phyloP scores from a whole-genome alignment of 2,329 filamentous ascomycete species.

The Pseudogymnoascus sp. region DNA sequence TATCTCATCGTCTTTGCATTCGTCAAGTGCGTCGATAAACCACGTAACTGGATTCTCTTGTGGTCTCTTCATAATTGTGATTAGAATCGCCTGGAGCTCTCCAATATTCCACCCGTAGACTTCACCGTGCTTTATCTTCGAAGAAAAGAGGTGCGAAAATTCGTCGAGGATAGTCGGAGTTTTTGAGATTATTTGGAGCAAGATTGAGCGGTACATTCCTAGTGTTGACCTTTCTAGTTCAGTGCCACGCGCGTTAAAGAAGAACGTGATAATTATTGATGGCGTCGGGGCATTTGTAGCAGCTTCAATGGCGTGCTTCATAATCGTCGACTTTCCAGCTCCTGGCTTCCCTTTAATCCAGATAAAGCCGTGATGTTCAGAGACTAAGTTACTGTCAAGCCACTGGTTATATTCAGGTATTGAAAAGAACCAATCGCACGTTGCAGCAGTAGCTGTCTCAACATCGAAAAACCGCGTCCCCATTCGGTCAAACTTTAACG shows the following conservation, averaged over 20 bases:
- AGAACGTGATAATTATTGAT: constrained; percentile 28
- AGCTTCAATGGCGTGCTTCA: constrained; percentile 31
- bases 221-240: constrained; percentile 36
- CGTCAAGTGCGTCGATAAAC: constrained; percentile 41
- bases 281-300: constrained; percentile 11
- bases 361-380: constrained; percentile 34
- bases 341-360: constrained; percentile 44
- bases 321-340: constrained; percentile 39
- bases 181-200: constrained; percentile 37
- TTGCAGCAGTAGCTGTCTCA: constrained; percentile 29
- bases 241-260: constrained; percentile 20
- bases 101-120: neutral
- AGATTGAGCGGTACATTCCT: constrained; percentile 44
- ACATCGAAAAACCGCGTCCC: neutral
- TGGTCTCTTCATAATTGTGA: neutral
- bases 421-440: constrained; percentile 37
- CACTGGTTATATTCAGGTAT: constrained; percentile 31
- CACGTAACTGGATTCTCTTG: constrained; percentile 23
- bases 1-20: constrained; percentile 34
- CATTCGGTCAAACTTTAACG: neutral
- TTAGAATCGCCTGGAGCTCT: neutral
- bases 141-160: constrained; percentile 17
- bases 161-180: constrained; percentile 31
- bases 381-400: constrained; percentile 28
- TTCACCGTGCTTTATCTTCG: constrained; percentile 11